Percentiles rank a stretch among this genome's conserved stretches.
Conservation (phyloP, 495 filamentous ascomycete species). For the Aspergillus panamensis region DNA sequence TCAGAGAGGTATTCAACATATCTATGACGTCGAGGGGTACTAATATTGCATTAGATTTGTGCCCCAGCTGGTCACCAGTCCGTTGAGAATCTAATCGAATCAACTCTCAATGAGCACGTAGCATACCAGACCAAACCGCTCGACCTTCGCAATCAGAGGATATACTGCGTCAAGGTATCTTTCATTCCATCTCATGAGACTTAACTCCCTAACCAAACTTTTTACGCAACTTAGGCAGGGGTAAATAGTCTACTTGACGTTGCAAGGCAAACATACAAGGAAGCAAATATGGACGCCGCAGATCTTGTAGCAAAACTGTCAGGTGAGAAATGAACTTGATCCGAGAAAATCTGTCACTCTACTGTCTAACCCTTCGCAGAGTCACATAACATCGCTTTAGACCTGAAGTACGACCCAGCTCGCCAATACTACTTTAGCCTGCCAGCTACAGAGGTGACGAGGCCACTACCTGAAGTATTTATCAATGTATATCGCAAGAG, state of each 20-base stretch:
- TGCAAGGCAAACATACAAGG: slow-evolving; percentile 81
- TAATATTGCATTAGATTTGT: slow-evolving; percentile 50
- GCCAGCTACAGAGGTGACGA: slow-evolving; percentile 53
- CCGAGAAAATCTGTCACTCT: neutral
- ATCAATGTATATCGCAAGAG: slow-evolving; percentile 74
- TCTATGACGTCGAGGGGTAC: neutral
- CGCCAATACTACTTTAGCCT: slow-evolving; percentile 82
- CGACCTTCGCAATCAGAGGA: slow-evolving; percentile 85
- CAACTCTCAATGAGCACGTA: slow-evolving; percentile 76
- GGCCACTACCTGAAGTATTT: slow-evolving; percentile 65
- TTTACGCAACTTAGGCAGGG: slow-evolving; percentile 53
- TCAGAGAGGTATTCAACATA: slow-evolving; percentile 50
- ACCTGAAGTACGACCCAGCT: slow-evolving; percentile 70
- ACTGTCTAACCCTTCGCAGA: slow-evolving; percentile 41
- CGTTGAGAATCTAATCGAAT: slow-evolving; percentile 61
- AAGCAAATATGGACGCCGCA: slow-evolving; percentile 72
- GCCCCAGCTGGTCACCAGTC: slow-evolving; percentile 54
- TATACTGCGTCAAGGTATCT: slow-evolving; percentile 80
- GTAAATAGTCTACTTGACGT: slow-evolving; percentile 86
- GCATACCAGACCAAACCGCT: slow-evolving; percentile 74
- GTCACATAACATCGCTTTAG: slow-evolving; percentile 54
- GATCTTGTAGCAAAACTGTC: slow-evolving; percentile 64
- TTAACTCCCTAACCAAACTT: neutral
- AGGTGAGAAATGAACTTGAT: slow-evolving; percentile 34
- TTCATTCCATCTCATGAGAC: neutral